Evolutionary conservation across 139 green algal genomes (phyloP), one percentile per base, ranked within the genome.

Genomic region (Spirogloea muscicola): DNA sequence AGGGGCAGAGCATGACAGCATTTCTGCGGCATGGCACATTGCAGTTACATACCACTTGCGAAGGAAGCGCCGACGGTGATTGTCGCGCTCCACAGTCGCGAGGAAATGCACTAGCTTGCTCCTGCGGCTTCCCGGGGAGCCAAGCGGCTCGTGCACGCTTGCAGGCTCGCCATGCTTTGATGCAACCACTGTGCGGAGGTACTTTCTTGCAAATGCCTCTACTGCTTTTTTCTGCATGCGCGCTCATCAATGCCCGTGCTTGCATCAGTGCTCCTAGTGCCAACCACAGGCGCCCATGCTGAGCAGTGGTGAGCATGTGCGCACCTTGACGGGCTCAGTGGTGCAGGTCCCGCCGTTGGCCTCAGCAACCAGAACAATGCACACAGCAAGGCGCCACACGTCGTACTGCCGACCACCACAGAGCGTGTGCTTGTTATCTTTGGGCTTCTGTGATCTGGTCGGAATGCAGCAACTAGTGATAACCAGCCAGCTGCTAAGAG

Each of bases 321-420:
- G 43, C 43, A 10, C 13, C 43, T 25, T 16, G 16, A 51, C 43
- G 16, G 13, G 10, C 43, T 25, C 43, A 51, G 43, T 10, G 43
- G 13, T 25, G 43, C 43, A 51, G 43, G 43, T 51, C n/a, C n/a
- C 46, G 21, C 46, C 46, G 31, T 79, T 80, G 33, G 41, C 63
- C 31, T 33, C 33, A 5, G 51, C 72, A 6, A 68, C 10, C 13
- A 80, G 64, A 21, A 78, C 72, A 25, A 80, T 55, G 49, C 72
- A 77, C 34, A 78, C 65, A 16, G 65, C 72, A 7, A 80, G 38
- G 16, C 72, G 52, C 72, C 72, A 80, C 66, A 80, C 65, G 42
- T 80, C 72, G 40, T 76, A 76, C 10, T 76, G n/a, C n/a, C n/a
- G n/a, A n/a, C n/a, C n/a, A n/a, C n/a, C n/a, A n/a, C n/a, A n/a